These are phyloP conservation scores for Saitozyma sp. DNA, from an alignment of 768 basidiomycete genomes.

Conservation along the genomic window DNA sequence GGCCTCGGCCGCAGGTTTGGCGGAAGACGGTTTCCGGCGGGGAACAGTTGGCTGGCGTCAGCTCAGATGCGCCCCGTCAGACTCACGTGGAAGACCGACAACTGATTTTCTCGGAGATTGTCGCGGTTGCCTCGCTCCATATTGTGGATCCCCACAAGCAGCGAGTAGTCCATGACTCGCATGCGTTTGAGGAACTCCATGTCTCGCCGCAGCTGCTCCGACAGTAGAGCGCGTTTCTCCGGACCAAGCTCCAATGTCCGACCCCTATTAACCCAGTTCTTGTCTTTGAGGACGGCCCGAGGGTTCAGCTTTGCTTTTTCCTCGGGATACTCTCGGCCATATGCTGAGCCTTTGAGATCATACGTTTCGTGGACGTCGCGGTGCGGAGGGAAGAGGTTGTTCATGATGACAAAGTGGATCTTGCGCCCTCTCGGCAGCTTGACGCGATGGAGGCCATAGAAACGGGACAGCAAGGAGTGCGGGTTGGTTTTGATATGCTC, in stretches of 20 bases:
- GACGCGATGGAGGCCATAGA: constrained; percentile 96
- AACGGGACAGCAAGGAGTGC: constrained; percentile 86
- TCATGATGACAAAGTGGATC: constrained; percentile 99
- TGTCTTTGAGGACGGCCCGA: constrained; percentile 86
- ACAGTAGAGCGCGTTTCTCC: constrained; percentile 85
- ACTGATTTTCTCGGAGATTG: constrained; percentile 82
- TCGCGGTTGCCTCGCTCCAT: constrained; percentile 88
- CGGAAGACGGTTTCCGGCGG: constrained; percentile 64
- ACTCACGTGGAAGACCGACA: constrained; percentile 87
- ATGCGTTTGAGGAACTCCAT: constrained; percentile 78
- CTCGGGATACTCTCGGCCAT: constrained; percentile 83
- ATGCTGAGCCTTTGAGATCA: constrained; percentile 91
- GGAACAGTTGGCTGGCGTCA: constrained; percentile 65
- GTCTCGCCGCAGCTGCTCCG: constrained; percentile 87
- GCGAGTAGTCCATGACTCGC: constrained; percentile 93
- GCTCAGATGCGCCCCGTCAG: not conserved
- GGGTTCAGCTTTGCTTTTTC: constrained; percentile 75
- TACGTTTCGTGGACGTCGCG: constrained; percentile 97
- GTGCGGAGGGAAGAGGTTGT: constrained; percentile 97
- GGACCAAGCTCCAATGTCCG: constrained; percentile 87
- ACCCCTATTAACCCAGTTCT: constrained; percentile 88
- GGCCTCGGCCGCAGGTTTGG: constrained; percentile 69
- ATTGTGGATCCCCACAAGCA: constrained; percentile 91
- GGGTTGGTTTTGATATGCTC: constrained; percentile 84
- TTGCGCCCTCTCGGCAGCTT: constrained; percentile 90